Conservation (phyloP, 352 stramenopile species). For the Globisporangium rhizosaccharum region DNA sequence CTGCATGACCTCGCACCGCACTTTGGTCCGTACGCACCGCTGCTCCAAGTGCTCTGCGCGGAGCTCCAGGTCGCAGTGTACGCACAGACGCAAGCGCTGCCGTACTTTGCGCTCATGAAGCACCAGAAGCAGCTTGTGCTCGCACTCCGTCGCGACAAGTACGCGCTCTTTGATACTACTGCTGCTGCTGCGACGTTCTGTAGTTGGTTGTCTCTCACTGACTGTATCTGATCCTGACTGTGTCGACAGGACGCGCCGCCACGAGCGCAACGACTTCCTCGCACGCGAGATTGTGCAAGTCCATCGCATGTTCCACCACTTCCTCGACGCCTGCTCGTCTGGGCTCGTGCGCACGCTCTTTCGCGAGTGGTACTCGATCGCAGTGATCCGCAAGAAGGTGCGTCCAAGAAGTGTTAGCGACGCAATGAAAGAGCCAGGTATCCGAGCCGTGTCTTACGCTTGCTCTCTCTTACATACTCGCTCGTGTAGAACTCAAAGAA, state of each 20-base stretch:
- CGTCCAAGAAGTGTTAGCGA: background rate
- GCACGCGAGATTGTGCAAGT: slow-evolving; percentile 50
- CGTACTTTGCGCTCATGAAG: slow-evolving; percentile 68
- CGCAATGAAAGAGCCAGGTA: background rate
- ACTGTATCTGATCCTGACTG: background rate
- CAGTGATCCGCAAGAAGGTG: slow-evolving; percentile 62
- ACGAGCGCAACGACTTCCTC: slow-evolving; percentile 53
- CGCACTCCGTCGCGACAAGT: slow-evolving; percentile 46
- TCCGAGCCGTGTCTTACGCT: too few species aligned
- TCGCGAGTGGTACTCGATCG: slow-evolving; percentile 61
- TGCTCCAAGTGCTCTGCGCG: slow-evolving; percentile 34
- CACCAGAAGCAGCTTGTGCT: slow-evolving; percentile 49
- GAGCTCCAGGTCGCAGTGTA: slow-evolving; percentile 50
- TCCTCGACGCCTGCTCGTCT: slow-evolving; percentile 40
- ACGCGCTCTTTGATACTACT: slow-evolving; percentile 1
- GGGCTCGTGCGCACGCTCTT: slow-evolving; percentile 50
- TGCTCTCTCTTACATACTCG: background rate
- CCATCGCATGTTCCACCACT: slow-evolving; percentile 42
- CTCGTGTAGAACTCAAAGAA: slow-evolving; percentile 56
- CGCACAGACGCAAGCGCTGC: slow-evolving; percentile 13
- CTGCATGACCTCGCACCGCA: slow-evolving; percentile 49
- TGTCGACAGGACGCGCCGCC: slow-evolving; percentile 24
- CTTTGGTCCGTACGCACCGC: slow-evolving; percentile 44
- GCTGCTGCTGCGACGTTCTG: background rate
- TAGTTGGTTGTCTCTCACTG: too few species aligned